Evolutionary conservation across 2,329 filamentous ascomycete species (phyloP).

Genomic region (Fusarium sp.): DNA sequence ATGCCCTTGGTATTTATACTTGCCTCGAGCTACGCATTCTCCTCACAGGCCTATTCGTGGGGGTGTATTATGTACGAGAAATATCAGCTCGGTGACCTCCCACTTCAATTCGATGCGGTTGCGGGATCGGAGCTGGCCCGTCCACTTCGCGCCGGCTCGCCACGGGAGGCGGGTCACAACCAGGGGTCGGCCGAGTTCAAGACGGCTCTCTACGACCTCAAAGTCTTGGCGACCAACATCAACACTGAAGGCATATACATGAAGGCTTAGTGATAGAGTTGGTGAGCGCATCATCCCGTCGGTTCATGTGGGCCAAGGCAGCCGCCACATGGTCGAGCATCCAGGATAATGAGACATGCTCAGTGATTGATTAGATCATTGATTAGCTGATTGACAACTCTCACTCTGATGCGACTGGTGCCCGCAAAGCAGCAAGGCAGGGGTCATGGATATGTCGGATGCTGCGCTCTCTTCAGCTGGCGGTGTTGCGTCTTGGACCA

Average conservation of each 20-base stretch:
- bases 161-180: not conserved
- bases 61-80: not conserved
- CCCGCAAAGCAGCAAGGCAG: not conserved
- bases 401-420: not conserved
- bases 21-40: not conserved
- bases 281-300: not conserved
- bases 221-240: not conserved
- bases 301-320: not conserved
- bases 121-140: not conserved
- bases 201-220: not conserved
- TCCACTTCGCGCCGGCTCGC: not conserved
- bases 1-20: not conserved
- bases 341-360: not conserved
- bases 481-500: not conserved
- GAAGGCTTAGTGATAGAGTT: rapidly evolving
- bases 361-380: not conserved
- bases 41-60: not conserved
- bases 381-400: not conserved
- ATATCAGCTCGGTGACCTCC: not conserved
- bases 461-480: not conserved
- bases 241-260: not conserved
- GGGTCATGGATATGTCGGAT: not conserved
- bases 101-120: not conserved
- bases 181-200: not conserved
- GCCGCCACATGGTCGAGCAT: not conserved